phyloP scores from a whole-genome alignment of 192 early-diverging fungal genomes.

The Spizellomyces sp. region DNA sequence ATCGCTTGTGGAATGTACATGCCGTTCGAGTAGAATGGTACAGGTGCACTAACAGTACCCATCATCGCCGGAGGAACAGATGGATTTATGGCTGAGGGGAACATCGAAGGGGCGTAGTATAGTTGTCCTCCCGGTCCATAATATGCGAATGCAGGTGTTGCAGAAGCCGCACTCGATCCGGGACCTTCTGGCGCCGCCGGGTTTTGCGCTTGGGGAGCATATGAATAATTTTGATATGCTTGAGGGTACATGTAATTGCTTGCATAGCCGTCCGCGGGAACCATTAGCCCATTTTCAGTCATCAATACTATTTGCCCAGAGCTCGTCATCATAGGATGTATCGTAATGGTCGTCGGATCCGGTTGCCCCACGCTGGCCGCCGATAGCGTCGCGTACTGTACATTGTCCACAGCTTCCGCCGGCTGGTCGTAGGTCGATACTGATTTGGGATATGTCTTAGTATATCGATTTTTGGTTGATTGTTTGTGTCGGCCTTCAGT shows the following conservation, averaged over 20 bases:
- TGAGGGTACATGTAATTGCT: slow-evolving; percentile 14
- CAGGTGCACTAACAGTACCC: neutral
- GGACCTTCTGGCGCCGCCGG: no score
- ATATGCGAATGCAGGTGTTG: neutral
- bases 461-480: no score
- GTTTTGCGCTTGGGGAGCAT: no score
- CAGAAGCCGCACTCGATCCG: neutral
- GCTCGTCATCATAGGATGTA: slow-evolving; percentile 5
- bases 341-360: neutral
- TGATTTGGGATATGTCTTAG: no score
- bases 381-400: no score
- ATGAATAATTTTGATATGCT: no score
- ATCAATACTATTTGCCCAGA: slow-evolving; percentile 18
- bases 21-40: slow-evolving; percentile 1
- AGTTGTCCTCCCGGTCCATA: slow-evolving; percentile 10
- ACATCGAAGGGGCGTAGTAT: neutral
- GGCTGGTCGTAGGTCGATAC: no score
- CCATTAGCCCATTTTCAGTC: slow-evolving; percentile 14
- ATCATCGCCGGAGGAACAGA: neutral
- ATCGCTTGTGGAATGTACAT: slow-evolving; percentile 12
- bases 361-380: neutral
- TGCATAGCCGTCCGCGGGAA: neutral
- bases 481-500: no score
- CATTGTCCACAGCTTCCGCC: no score
- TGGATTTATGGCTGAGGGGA: neutral